A percentile compares a stretch with the other conserved stretches of the same genome.
These are phyloP conservation scores for Phytophthora melonis DNA, from an alignment of 352 stramenopile genomes.

Conservation along the genomic window DNA sequence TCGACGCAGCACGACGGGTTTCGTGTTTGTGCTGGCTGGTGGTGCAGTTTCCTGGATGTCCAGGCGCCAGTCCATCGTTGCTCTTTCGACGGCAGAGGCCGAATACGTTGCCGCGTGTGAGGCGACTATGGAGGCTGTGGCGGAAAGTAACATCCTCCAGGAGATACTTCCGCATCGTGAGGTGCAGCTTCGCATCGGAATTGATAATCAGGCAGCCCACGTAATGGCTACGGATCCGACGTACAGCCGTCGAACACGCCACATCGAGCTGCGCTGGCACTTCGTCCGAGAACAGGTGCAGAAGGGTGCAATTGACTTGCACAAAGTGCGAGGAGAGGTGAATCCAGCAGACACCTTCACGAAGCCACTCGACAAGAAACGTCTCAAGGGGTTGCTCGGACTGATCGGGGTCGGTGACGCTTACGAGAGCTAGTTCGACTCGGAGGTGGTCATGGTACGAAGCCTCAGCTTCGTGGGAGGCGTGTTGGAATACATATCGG, in stretches of 20 bases:
- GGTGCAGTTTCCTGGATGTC: slow-evolving; percentile 9
- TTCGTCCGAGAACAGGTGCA: slow-evolving; percentile 5
- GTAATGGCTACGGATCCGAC: slow-evolving; percentile 2
- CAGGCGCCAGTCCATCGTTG: not conserved
- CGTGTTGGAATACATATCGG: too few species aligned
- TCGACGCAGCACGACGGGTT: slow-evolving; percentile 7
- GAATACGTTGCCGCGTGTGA: slow-evolving; percentile 13
- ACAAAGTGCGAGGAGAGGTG: not conserved
- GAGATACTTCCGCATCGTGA: not conserved
- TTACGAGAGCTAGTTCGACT: too few species aligned
- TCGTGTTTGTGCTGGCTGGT: slow-evolving; percentile 8
- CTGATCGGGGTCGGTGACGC: too few species aligned
- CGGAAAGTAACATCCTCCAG: slow-evolving; percentile 10
- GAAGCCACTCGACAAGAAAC: slow-evolving; percentile 4
- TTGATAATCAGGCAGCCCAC: slow-evolving; percentile 5
- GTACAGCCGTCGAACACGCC: slow-evolving; percentile 1
- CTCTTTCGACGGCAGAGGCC: too few species aligned
- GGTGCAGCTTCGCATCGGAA: not conserved
- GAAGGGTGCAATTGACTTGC: not conserved
- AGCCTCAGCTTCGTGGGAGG: too few species aligned
- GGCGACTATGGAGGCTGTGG: slow-evolving; percentile 6
- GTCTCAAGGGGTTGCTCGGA: not conserved
- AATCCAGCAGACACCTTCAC: slow-evolving; percentile 6
- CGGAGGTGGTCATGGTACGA: too few species aligned
- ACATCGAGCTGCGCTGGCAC: slow-evolving; percentile 7